phyloP scores from a whole-genome alignment of 257 asterid genomes.

The Datura wrightii region DNA sequence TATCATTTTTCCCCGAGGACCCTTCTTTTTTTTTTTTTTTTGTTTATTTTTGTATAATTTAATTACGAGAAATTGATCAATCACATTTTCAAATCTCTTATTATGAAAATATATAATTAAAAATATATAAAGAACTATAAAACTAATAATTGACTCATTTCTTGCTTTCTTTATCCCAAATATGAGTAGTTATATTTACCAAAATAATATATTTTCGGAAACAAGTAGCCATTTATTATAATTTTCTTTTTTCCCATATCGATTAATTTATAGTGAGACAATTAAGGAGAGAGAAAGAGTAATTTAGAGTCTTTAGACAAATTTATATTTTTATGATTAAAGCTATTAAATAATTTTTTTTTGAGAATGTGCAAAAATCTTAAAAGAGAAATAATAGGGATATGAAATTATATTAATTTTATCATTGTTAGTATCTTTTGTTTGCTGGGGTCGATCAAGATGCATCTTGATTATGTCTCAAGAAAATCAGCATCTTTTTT shows the following conservation, averaged over 20 bases:
- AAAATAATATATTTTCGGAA: no score
- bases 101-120: no score
- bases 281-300: no score
- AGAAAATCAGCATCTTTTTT: constrained; percentile 6
- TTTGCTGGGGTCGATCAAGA: neutral
- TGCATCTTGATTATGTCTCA: constrained; percentile 16
- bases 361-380: neutral
- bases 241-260: no score
- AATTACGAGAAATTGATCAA: neutral
- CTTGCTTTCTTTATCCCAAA: no score
- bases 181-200: no score
- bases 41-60: neutral
- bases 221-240: no score
- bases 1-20: neutral
- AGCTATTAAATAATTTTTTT: neutral
- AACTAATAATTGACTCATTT: no score
- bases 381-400: neutral
- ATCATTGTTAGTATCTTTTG: neutral
- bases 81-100: no score
- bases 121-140: no score
- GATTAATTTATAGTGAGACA: no score
- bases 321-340: neutral
- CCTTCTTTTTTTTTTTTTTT: neutral
- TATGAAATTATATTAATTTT: neutral
- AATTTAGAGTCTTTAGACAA: neutral